Evolutionary conservation across 345 rosid species (phyloP).

Genomic region (Murraya paniculata): DNA sequence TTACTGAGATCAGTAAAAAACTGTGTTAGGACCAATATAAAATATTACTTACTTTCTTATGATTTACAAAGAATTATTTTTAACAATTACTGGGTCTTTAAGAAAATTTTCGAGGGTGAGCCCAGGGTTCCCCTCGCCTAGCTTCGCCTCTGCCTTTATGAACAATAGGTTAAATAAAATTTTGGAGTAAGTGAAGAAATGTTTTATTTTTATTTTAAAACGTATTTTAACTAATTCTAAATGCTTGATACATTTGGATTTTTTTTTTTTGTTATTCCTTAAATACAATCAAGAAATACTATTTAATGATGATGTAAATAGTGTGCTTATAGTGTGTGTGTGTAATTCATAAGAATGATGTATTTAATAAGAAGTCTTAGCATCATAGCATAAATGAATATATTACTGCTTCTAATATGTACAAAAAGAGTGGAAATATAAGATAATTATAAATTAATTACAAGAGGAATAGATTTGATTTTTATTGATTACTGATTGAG

Average conservation of each 20-base stretch:
- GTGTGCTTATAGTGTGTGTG: background rate
- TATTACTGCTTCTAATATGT: background rate
- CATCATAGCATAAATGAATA: background rate
- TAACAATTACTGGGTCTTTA: too few relatives aligned
- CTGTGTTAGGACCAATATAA: too few relatives aligned
- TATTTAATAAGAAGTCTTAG: background rate
- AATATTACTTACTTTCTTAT: too few relatives aligned
- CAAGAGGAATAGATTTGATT: background rate
- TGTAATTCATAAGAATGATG: background rate
- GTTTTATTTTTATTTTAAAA: too few relatives aligned
- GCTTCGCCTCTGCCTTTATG: too few relatives aligned
- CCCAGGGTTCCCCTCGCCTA: too few relatives aligned
- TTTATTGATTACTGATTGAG: background rate
- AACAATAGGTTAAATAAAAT: too few relatives aligned
- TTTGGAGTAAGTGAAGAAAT: too few relatives aligned
- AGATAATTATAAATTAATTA: background rate
- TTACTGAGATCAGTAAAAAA: too few relatives aligned
- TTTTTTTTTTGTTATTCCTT: background rate
- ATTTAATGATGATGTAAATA: background rate
- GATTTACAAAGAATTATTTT: too few relatives aligned
- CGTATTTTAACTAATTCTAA: background rate
- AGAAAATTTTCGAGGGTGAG: too few relatives aligned
- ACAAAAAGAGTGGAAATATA: background rate
- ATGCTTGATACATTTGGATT: background rate
- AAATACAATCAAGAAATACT: background rate